Percentiles rank a stretch among this genome's conserved stretches.
These are phyloP conservation scores for Trametes cubensis DNA, from an alignment of 768 basidiomycete species.

Conservation along the genomic window DNA sequence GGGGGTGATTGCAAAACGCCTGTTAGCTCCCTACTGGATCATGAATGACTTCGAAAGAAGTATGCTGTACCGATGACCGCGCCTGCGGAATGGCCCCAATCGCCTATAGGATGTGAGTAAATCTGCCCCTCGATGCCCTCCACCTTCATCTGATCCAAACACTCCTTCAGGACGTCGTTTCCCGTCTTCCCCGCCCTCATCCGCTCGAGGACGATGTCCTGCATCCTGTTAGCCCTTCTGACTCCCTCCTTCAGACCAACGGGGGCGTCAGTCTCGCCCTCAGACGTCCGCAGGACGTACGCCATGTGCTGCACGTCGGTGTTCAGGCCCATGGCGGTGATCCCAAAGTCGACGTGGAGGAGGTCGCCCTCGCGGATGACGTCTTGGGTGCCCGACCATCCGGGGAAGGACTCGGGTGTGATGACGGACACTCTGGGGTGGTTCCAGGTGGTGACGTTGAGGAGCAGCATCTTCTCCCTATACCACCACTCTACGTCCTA, in stretches of 20 bases:
- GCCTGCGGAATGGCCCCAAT: constrained; percentile 58
- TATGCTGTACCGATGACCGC: constrained; percentile 46
- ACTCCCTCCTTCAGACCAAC: constrained; percentile 48
- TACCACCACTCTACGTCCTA: constrained; percentile 61
- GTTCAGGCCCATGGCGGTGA: constrained; percentile 55
- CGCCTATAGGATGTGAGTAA: constrained; percentile 58
- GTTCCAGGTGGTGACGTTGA: constrained; percentile 54
- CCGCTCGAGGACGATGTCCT: constrained; percentile 48
- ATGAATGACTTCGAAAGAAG: neutral
- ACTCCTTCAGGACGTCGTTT: constrained; percentile 46
- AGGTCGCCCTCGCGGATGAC: constrained; percentile 51
- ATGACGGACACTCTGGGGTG: constrained; percentile 54
- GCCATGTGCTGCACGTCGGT: constrained; percentile 61
- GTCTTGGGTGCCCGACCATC: constrained; percentile 44
- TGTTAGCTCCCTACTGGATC: neutral
- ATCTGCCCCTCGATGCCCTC: constrained; percentile 52
- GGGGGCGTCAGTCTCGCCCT: constrained; percentile 47
- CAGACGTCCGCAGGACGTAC: constrained; percentile 48
- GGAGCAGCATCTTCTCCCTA: constrained; percentile 50
- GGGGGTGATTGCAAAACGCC: neutral
- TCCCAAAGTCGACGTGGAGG: constrained; percentile 58
- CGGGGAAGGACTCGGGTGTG: constrained; percentile 44
- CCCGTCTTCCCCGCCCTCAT: constrained; percentile 52
- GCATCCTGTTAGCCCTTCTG: constrained; percentile 50
- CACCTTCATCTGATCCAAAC: constrained; percentile 46